These are phyloP conservation scores for Vanrija humicola DNA, from an alignment of 1,284 basidiomycete genomes.

Conservation along the genomic window DNA sequence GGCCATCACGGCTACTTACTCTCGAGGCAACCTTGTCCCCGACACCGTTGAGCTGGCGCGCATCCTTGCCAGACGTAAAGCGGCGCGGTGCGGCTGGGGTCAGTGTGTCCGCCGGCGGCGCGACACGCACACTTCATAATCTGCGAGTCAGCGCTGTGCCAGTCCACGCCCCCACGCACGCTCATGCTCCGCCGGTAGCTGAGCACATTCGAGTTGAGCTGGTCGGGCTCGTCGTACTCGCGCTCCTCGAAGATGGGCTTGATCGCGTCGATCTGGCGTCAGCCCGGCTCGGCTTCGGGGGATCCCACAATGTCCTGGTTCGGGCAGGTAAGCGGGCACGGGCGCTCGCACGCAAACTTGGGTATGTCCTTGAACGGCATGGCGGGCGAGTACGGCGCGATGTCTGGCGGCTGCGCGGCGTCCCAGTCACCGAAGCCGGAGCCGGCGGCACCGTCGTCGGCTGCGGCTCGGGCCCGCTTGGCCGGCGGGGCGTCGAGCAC, in stretches of 20 bases:
- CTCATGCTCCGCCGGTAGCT: slow-evolving; percentile 47
- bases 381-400: slow-evolving; percentile 28
- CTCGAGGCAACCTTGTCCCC: slow-evolving; percentile 45
- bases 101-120: not conserved
- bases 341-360: slow-evolving; percentile 29
- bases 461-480: not conserved
- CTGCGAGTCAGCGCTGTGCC: slow-evolving; percentile 8
- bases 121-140: slow-evolving; percentile 35
- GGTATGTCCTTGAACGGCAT: slow-evolving; percentile 38
- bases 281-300: not conserved
- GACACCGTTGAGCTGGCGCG: slow-evolving; percentile 37
- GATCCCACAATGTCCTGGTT: slow-evolving; percentile 48
- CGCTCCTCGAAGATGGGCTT: slow-evolving; percentile 45
- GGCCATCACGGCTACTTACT: slow-evolving; percentile 15
- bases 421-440: slow-evolving; percentile 6
- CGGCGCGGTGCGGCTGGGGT: slow-evolving; percentile 37
- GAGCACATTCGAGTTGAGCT: slow-evolving; percentile 47
- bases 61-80: slow-evolving; percentile 43
- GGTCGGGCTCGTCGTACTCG: slow-evolving; percentile 43
- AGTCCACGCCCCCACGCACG: slow-evolving; percentile 19
- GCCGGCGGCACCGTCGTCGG: not conserved
- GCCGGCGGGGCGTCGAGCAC: not conserved
- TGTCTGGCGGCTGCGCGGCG: slow-evolving; percentile 18
- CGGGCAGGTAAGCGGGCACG: slow-evolving; percentile 38
- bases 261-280: slow-evolving; percentile 44